Evolutionary conservation across 1,139 yeast species (phyloP).

Genomic region (Schizosaccharomyces versatilis): DNA sequence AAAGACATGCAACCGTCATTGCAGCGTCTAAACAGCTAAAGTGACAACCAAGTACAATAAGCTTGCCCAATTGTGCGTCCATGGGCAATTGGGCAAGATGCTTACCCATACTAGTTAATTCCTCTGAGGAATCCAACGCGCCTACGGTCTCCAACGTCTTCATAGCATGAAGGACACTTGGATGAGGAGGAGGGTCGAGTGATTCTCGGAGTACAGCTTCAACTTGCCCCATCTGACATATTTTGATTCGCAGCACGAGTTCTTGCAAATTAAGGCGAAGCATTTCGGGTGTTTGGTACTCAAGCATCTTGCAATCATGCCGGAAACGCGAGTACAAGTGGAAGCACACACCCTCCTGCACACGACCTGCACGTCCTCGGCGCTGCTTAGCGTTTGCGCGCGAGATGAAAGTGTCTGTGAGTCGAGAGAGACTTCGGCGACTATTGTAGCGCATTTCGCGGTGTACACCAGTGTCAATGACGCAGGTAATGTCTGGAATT

Average conservation of each 20-base stretch:
- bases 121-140: constrained; percentile 41
- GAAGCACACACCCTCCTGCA: constrained; percentile 46
- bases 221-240: constrained; percentile 46
- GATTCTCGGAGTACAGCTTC: constrained; percentile 36
- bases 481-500: constrained; percentile 66
- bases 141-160: constrained; percentile 23
- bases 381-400: constrained; percentile 58
- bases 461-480: constrained; percentile 53
- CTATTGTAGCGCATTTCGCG: constrained; percentile 44
- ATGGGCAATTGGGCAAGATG: constrained; percentile 26
- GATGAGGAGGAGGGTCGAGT: constrained; percentile 41
- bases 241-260: constrained; percentile 48
- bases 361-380: constrained; percentile 79
- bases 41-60: constrained; percentile 26
- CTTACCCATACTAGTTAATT: constrained; percentile 38
- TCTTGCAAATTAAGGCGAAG: constrained; percentile 51
- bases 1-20: constrained; percentile 12
- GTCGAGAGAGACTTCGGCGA: constrained; percentile 35
- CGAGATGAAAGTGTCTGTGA: constrained; percentile 55
- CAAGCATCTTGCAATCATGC: constrained; percentile 33
- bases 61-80: constrained; percentile 52
- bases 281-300: constrained; percentile 59
- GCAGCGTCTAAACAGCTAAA: constrained; percentile 14
- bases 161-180: constrained; percentile 34
- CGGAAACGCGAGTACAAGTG: constrained; percentile 40